Evolutionary conservation across 2,329 filamentous ascomycete species (phyloP).

Genomic region (Tolypocladium ovalisporum): DNA sequence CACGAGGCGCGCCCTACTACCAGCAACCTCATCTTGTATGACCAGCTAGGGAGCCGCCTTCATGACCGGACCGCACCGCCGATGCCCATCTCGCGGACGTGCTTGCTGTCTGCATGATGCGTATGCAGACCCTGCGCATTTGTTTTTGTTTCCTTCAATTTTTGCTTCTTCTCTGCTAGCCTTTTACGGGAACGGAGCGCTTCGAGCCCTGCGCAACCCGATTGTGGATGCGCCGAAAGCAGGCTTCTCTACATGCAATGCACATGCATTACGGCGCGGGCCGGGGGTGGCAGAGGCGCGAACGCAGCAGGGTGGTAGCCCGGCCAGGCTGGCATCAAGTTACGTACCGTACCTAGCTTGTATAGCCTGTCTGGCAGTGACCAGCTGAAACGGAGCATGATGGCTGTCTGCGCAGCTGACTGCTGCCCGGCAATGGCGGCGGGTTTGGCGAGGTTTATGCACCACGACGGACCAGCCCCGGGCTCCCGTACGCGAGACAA

Average conservation of each 20-base stretch:
- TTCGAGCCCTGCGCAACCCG: too few relatives aligned
- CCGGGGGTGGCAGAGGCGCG: not conserved
- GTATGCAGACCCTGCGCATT: not conserved
- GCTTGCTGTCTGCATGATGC: not conserved
- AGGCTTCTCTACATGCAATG: not conserved
- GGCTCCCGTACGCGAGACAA: not conserved
- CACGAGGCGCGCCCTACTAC: not conserved
- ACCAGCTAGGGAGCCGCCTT: not conserved
- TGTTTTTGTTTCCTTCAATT: not conserved
- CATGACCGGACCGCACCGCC: not conserved
- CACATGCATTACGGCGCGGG: not conserved
- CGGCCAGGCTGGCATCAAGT: not conserved
- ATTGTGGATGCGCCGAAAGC: not conserved
- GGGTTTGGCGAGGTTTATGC: not conserved
- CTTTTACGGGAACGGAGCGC: not conserved
- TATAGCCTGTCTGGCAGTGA: not conserved
- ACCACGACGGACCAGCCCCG: not conserved
- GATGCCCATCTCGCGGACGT: not conserved
- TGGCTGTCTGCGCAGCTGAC: not conserved
- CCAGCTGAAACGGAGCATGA: not conserved
- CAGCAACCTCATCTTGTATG: not conserved
- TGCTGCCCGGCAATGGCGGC: not conserved
- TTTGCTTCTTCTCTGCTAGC: not conserved
- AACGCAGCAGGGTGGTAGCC: not conserved
- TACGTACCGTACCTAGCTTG: not conserved